Conservation (phyloP, 192 early-diverging fungal genomes). For the Backusella liffmaniae region DNA sequence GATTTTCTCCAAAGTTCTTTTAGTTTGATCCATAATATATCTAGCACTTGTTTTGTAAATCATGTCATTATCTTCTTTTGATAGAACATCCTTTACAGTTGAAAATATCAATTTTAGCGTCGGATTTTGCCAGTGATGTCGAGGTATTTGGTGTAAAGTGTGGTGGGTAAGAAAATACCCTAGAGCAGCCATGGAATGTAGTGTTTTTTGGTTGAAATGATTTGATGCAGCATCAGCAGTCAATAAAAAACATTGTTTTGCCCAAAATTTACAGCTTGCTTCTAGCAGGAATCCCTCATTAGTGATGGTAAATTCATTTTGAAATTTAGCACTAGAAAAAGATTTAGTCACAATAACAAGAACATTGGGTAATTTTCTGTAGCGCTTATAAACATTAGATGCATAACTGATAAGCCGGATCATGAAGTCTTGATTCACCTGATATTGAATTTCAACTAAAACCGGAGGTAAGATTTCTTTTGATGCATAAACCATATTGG, state of each 20-base stretch:
- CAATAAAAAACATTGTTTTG: slow-evolving; percentile 8
- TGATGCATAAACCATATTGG: not conserved
- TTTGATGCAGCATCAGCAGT: slow-evolving; percentile 13
- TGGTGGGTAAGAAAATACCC: slow-evolving; percentile 1
- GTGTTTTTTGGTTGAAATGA: slow-evolving; percentile 11
- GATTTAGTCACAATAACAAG: slow-evolving; percentile 1
- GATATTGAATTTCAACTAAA: slow-evolving; percentile 13
- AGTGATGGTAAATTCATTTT: slow-evolving; percentile 11
- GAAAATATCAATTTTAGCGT: not conserved
- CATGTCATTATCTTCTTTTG: slow-evolving; percentile 10
- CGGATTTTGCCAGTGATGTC: slow-evolving; percentile 10
- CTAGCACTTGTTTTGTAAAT: slow-evolving; percentile 8
- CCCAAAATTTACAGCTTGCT: slow-evolving; percentile 10
- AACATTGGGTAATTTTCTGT: not conserved
- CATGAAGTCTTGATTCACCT: slow-evolving; percentile 5
- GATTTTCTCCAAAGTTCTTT: slow-evolving; percentile 12
- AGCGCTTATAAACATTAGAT: slow-evolving; percentile 2
- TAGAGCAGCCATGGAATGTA: slow-evolving; percentile 11
- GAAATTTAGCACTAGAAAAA: not conserved
- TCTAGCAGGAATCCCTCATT: not conserved
- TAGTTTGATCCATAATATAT: slow-evolving; percentile 1
- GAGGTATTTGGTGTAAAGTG: slow-evolving; percentile 7
- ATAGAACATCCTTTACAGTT: not conserved
- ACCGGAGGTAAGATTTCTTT: slow-evolving; percentile 5
- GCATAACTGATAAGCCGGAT: slow-evolving; percentile 5